Percentiles rank a stretch among this genome's conserved stretches.
phyloP scores from a whole-genome alignment of 2,329 filamentous ascomycete species.

The Arthrobotrys megalospora region DNA sequence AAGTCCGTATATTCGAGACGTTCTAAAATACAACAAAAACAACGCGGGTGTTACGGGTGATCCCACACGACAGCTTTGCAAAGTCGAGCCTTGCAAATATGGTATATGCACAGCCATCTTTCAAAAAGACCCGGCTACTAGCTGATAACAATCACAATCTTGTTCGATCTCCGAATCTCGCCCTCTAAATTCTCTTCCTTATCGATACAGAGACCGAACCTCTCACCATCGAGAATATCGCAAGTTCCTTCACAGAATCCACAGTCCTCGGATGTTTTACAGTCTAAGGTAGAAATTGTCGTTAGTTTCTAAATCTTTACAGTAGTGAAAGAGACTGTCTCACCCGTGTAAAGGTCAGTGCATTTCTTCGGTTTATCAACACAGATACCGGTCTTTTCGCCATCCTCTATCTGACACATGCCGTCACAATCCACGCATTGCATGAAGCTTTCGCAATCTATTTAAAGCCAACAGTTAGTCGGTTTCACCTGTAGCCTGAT shows the following conservation, averaged over 20 bases:
- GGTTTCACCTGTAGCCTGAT: not conserved
- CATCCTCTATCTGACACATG: conserved; percentile 3
- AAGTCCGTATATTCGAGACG: no score
- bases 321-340: not conserved
- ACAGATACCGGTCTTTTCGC: not conserved
- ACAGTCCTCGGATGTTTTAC: conserved; percentile 9
- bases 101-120: not conserved
- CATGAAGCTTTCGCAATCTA: conserved; percentile 8
- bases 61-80: conserved; percentile 9
- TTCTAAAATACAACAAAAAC: conserved; percentile 17
- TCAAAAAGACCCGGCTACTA: not conserved
- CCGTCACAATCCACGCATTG: conserved; percentile 8
- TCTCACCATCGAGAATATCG: conserved; percentile 9
- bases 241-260: conserved; percentile 11
- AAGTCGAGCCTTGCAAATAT: not conserved
- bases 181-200: not conserved
- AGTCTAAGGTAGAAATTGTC: not conserved
- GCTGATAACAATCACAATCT: not conserved
- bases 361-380: conserved; percentile 21
- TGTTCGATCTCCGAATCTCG: not conserved
- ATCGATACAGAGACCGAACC: not conserved
- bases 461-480: not conserved
- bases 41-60: not conserved
- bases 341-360: conserved; percentile 10
- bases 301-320: not conserved